Conservation (phyloP, 2,329 filamentous ascomycete genomes). For the Periconia digitata region DNA sequence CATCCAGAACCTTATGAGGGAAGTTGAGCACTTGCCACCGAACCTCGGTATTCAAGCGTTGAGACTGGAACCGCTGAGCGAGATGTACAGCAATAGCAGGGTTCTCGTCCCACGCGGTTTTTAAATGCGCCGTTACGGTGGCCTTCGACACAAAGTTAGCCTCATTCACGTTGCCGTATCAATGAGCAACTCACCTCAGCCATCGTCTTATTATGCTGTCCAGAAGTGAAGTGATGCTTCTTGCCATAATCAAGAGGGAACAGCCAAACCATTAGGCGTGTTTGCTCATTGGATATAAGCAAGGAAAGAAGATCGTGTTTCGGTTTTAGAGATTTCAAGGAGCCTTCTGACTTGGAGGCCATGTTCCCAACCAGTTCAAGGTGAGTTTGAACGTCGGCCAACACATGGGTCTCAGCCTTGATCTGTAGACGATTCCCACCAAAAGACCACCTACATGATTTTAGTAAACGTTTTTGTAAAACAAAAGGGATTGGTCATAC, state of each 20-base stretch:
- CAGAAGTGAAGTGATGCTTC: constrained; percentile 53
- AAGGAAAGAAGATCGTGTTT: constrained; percentile 84
- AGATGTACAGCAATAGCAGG: constrained; percentile 88
- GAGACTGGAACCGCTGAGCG: constrained; percentile 73
- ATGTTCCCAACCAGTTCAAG: constrained; percentile 67
- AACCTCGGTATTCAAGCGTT: constrained; percentile 72
- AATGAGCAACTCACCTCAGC: constrained; percentile 38
- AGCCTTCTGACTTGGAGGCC: constrained; percentile 50
- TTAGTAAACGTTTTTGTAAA: no score
- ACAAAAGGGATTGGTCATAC: no score
- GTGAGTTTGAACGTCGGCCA: constrained; percentile 71
- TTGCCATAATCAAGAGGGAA: constrained; percentile 71
- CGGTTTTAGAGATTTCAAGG: constrained; percentile 66
- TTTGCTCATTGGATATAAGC: constrained; percentile 81
- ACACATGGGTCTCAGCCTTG: constrained; percentile 84
- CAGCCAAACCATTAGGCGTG: constrained; percentile 85
- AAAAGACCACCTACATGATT: constrained; percentile 74
- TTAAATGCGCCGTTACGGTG: constrained; percentile 65
- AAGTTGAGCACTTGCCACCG: constrained; percentile 78
- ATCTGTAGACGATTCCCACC: constrained; percentile 91
- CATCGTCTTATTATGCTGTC: constrained; percentile 45
- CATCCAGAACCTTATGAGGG: constrained; percentile 77
- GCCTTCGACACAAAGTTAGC: constrained; percentile 45
- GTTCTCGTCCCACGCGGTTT: constrained; percentile 83
- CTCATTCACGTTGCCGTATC: background rate